phyloP scores from a whole-genome alignment of 2,329 filamentous ascomycete species.

The Pseudocercospora fijiensis region DNA sequence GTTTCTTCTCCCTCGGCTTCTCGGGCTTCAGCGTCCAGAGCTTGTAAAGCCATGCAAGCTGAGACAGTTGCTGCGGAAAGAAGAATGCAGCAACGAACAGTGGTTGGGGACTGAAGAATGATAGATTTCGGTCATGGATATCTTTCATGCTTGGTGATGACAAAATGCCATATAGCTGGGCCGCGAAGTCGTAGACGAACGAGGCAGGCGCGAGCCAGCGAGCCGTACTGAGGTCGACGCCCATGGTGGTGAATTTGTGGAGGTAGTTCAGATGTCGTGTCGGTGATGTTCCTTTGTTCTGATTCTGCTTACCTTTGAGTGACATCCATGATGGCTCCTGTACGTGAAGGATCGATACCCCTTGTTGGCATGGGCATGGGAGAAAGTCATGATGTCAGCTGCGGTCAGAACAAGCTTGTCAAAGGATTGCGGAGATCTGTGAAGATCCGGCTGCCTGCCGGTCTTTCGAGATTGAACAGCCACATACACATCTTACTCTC shows the following conservation, averaged over 20 bases:
- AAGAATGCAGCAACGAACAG: conserved; percentile 62
- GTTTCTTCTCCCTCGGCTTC: conserved; percentile 42
- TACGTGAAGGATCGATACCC: neutral
- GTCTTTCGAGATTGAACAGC: neutral
- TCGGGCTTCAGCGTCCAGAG: conserved; percentile 52
- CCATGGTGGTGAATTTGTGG: conserved; percentile 44
- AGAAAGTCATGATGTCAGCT: conserved; percentile 13
- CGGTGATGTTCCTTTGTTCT: neutral
- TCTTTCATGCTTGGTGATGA: conserved; percentile 60
- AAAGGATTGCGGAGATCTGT: conserved; percentile 3
- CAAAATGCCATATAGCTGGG: conserved; percentile 61
- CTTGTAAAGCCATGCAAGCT: conserved; percentile 58
- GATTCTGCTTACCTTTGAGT: neutral
- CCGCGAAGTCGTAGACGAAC: conserved; percentile 58
- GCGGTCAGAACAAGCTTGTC: conserved; percentile 5
- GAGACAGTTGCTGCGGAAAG: conserved; percentile 60
- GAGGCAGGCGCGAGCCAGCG: conserved; percentile 56
- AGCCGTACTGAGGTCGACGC: conserved; percentile 54
- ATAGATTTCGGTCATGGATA: conserved; percentile 58
- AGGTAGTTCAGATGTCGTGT: neutral
- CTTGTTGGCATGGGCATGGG: conserved; percentile 4
- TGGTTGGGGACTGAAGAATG: conserved; percentile 59
- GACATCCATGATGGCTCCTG: neutral
- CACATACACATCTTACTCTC: no score
- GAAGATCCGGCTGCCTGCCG: neutral